Base-by-base conservation (phyloP, 768 basidiomycete genomes). In the Pleurotus giganteus region DNA sequence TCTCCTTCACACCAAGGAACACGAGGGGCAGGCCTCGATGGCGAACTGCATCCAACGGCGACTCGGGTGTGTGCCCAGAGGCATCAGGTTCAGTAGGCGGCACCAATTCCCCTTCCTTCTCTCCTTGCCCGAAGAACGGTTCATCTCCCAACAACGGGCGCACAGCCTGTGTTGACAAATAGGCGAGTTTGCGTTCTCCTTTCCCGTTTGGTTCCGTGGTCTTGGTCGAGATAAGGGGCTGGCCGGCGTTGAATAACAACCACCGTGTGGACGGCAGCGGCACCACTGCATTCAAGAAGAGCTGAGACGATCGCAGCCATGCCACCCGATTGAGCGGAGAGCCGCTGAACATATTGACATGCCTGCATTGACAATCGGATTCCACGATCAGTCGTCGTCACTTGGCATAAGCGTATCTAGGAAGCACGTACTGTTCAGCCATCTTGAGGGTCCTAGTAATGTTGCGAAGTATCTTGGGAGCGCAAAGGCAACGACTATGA, bases 301-400 rank as follows among this genome's bases (percentile, higher is more conserved):
- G 66, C 26, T 83, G 80, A 12, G 89, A 91, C 2, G 84, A 69
- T 24, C 91, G 79, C 31, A 94, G 77, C 85, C 94, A 94, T 1
- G 89, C 85, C 17, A 93, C 76, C 13, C 91, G 85, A 67, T 92
- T 92, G 28, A 92, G 71, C 39, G 88, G 84, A 53, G 90, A 89
- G 36, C 88, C 86, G 5, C 73, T 69, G 61, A 73, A 78, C 61
- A 70, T 67, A 57, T 77, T 76, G 27, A 72, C 64, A 56, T 65
- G 66, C 49, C 69, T 71, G 21, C 4, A 2, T 27, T 45, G 9
- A 41, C 43, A 45, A 12, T 9, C 19, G 17, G 31, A 31, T 15
- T 31, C 29, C 32, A 19, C 15, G 24, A 1, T 23, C 28, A 28
- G 32, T 4, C 2, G 36, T 37, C 49, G 36, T 28, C 8, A 13